Percentiles rank a stretch among this genome's conserved stretches.
Conservation (phyloP, 2,329 filamentous ascomycete genomes). For the Ophiocordyceps robertsii region DNA sequence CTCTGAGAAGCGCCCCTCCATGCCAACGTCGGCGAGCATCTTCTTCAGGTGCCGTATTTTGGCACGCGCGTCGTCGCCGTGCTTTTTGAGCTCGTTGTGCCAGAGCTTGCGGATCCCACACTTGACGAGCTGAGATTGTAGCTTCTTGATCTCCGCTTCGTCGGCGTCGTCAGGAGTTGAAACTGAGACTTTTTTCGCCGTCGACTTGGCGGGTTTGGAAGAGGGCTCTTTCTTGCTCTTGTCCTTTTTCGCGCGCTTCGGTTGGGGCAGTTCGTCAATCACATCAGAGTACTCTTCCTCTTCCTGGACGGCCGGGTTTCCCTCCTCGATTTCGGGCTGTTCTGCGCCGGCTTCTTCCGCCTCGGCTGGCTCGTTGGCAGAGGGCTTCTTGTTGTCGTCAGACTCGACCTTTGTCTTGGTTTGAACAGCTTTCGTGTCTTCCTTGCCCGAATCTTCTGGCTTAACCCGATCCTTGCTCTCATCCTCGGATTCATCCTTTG, state of each 20-base stretch:
- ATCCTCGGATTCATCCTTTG: slow-evolving; percentile 4
- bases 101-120: slow-evolving; percentile 90
- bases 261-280: slow-evolving; percentile 56
- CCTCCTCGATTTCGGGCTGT: slow-evolving; percentile 7
- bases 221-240: slow-evolving; percentile 18
- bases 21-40: slow-evolving; percentile 71
- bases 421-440: background rate
- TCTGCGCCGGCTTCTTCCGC: slow-evolving; percentile 9
- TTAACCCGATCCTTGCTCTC: slow-evolving; percentile 5
- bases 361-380: slow-evolving; percentile 2
- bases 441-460: slow-evolving; percentile 4
- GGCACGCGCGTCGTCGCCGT: slow-evolving; percentile 53
- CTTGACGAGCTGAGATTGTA: slow-evolving; percentile 77
- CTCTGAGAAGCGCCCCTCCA: slow-evolving; percentile 78
- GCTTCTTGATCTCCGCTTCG: slow-evolving; percentile 70
- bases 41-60: slow-evolving; percentile 72
- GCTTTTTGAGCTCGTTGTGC: slow-evolving; percentile 69
- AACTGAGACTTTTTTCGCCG: slow-evolving; percentile 13
- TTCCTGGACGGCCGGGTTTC: slow-evolving; percentile 11
- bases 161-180: slow-evolving; percentile 38
- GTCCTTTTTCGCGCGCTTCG: slow-evolving; percentile 42
- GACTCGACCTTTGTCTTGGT: slow-evolving; percentile 1
- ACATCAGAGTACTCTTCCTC: slow-evolving; percentile 36
- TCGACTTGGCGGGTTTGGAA: slow-evolving; percentile 14
- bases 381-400: slow-evolving; percentile 4